These are phyloP conservation scores for Alternaria novae-zelandiae DNA, from an alignment of 2,329 filamentous ascomycete genomes.

Conservation along the genomic window DNA sequence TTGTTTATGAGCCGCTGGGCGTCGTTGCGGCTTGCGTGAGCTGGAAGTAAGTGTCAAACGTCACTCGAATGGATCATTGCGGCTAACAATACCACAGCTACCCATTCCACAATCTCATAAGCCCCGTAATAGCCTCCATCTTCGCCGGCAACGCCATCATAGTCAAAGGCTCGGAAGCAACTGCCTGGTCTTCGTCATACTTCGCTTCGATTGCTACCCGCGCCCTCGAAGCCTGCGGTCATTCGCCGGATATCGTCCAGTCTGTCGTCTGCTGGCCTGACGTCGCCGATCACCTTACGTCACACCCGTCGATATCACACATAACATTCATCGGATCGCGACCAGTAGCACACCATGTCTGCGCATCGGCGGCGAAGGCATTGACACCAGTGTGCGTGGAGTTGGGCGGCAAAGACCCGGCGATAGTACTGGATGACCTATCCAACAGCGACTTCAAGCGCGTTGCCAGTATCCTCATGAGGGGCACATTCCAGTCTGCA, in stretches of 20 bases:
- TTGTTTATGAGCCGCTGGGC: conserved; percentile 89
- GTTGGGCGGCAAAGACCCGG: conserved; percentile 93
- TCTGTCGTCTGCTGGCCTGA: conserved; percentile 86
- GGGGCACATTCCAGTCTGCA: conserved; percentile 91
- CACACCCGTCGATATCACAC: conserved; percentile 82
- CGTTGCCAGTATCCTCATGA: conserved; percentile 82
- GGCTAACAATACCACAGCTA: conserved; percentile 42
- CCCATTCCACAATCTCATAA: conserved; percentile 89
- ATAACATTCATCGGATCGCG: conserved; percentile 96
- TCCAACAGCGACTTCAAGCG: conserved; percentile 68
- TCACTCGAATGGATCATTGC: neutral
- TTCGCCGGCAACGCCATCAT: conserved; percentile 92
- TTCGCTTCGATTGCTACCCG: conserved; percentile 80
- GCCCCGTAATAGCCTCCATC: conserved; percentile 86
- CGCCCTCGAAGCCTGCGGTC: conserved; percentile 81
- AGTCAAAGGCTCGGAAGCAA: conserved; percentile 94
- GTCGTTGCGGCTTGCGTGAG: conserved; percentile 91
- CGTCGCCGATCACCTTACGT: conserved; percentile 80
- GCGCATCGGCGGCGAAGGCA: conserved; percentile 80
- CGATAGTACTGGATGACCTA: conserved; percentile 84
- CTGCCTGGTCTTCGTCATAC: conserved; percentile 87
- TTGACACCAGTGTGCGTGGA: conserved; percentile 91
- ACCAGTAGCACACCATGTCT: conserved; percentile 85
- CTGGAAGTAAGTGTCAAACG: conserved; percentile 78
- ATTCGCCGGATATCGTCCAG: conserved; percentile 83